These are phyloP conservation scores for Tuber melanosporum DNA, from an alignment of 495 filamentous ascomycete species.

Conservation along the genomic window DNA sequence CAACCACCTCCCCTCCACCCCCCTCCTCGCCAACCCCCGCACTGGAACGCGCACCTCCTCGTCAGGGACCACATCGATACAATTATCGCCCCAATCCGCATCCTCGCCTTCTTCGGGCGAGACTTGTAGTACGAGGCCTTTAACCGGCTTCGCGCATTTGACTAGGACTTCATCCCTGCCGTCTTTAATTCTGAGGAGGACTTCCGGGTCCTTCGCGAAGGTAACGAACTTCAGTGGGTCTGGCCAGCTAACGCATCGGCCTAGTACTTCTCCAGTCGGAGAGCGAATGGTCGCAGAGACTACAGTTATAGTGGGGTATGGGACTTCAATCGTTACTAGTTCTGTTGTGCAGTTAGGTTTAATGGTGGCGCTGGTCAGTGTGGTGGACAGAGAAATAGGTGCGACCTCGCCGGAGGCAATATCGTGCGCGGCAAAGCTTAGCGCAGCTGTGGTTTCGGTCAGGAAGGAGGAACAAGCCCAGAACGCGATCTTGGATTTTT, in stretches of 20 bases:
- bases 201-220: conserved; percentile 44
- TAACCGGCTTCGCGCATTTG: conserved; percentile 53
- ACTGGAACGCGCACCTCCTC: conserved; percentile 52
- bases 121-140: conserved; percentile 54
- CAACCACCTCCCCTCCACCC: conserved; percentile 20
- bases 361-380: conserved; percentile 49
- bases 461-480: conserved; percentile 61
- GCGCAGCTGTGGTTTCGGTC: conserved; percentile 45
- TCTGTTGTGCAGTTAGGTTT: conserved; percentile 62
- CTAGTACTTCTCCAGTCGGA: conserved; percentile 52
- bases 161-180: conserved; percentile 43
- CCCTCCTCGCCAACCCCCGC: conserved; percentile 44
- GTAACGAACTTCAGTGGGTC: conserved; percentile 84
- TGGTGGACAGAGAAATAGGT: conserved; percentile 44
- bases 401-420: conserved; percentile 57
- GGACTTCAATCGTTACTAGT: conserved; percentile 46
- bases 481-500: conserved; percentile 54
- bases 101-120: conserved; percentile 41
- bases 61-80: conserved; percentile 56
- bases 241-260: conserved; percentile 81
- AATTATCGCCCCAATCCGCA: conserved; percentile 53
- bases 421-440: conserved; percentile 59
- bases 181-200: conserved; percentile 1
- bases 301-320: conserved; percentile 45
- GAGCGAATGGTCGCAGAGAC: conserved; percentile 51